These are phyloP conservation scores for Agaricus subrufescens DNA, from an alignment of 768 basidiomycete species.

Conservation along the genomic window DNA sequence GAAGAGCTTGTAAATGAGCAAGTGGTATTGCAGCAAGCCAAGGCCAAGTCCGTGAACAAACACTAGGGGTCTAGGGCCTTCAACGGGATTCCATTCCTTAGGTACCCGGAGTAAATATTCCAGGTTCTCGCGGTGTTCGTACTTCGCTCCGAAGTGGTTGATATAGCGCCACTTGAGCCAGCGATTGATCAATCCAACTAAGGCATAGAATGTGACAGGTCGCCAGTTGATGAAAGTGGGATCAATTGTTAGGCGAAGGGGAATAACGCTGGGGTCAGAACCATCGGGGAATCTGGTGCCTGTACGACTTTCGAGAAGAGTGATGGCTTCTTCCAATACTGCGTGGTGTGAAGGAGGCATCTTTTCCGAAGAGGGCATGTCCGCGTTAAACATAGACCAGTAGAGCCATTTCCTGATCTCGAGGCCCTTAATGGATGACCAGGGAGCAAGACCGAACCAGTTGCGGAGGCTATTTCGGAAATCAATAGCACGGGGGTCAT, in stretches of 20 bases:
- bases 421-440: conserved; percentile 60
- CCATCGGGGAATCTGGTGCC: conserved; percentile 64
- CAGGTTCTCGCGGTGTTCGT: conserved; percentile 54
- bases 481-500: conserved; percentile 70
- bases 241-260: conserved; percentile 76
- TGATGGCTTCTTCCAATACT: conserved; percentile 56
- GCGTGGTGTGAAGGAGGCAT: conserved; percentile 41
- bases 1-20: conserved; percentile 57
- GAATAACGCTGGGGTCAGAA: conserved; percentile 41
- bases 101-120: conserved; percentile 82
- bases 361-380: conserved; percentile 46
- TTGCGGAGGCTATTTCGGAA: conserved; percentile 66
- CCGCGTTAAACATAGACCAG: conserved; percentile 76
- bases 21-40: conserved; percentile 67
- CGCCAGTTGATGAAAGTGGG: conserved; percentile 63
- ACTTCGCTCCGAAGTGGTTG: conserved; percentile 34
- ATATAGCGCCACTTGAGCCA: conserved; percentile 40
- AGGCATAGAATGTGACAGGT: conserved; percentile 62
- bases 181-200: conserved; percentile 46
- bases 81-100: conserved; percentile 51
- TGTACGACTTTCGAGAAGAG: conserved; percentile 64
- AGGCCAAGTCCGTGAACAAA: conserved; percentile 89
- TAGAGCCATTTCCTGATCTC: conserved; percentile 75
- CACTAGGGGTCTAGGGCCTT: conserved; percentile 64
- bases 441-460: conserved; percentile 75